Percentiles rank a stretch among this genome's conserved stretches.
Conservation (phyloP, 306 rosid genomes). For the Cucumis hystrix region DNA sequence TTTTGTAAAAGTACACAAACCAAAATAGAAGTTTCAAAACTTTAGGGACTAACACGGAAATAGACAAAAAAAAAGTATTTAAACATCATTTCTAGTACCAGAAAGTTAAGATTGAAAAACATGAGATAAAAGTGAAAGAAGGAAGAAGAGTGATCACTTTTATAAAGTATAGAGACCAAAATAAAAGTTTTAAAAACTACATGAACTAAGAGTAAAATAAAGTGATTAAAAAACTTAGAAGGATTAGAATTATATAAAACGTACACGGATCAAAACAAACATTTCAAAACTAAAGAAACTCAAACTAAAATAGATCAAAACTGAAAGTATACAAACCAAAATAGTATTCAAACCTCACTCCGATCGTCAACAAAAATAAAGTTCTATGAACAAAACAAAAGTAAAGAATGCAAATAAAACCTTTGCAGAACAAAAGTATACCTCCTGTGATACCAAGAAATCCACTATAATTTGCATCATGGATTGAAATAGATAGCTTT, state of each 20-base stretch:
- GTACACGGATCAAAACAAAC: neutral
- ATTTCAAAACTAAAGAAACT: neutral
- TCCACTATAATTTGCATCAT: slow-evolving; percentile 35
- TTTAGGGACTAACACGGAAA: no score
- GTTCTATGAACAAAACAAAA: neutral
- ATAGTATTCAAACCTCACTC: neutral
- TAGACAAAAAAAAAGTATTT: no score
- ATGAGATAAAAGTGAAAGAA: no score
- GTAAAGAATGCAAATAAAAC: neutral
- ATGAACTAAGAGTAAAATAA: no score
- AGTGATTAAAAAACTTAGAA: no score
- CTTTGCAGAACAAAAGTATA: neutral
- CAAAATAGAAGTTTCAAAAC: no score
- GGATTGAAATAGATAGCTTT: slow-evolving; percentile 24
- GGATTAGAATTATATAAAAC: no score
- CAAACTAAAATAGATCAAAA: neutral
- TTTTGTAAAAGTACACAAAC: no score
- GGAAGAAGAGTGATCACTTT: neutral
- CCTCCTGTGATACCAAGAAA: slow-evolving; percentile 43
- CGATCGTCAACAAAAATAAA: neutral
- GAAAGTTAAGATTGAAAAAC: no score
- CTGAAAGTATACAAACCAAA: neutral
- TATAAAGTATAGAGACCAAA: neutral
- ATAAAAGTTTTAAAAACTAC: no score
- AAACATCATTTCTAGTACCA: no score